Evolutionary conservation across 257 asterid species (phyloP), one percentile per base, ranked within the genome.

Genomic region (Rehmannia glutinosa): DNA sequence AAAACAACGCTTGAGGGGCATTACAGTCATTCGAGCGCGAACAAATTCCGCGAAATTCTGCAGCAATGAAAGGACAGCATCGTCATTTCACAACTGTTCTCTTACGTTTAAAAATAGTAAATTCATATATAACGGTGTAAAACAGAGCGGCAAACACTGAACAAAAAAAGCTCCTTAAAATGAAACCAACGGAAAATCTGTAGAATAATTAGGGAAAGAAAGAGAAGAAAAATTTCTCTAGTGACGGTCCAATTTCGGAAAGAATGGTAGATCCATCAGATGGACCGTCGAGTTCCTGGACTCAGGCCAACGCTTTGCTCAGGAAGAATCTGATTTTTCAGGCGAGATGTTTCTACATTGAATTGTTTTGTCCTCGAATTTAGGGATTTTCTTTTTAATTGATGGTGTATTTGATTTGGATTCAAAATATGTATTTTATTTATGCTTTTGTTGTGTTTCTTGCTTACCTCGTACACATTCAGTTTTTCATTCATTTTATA

Each of bases 261-360:
- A 58, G 9, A 41, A 76, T 61, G 81, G 77, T 58, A 32, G 81
- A 76, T 70, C 59, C 70, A 6, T 6, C 69, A 17, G 46, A 49
- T 50, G 73, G 38, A 19, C 60, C 39, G 41, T 54, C 62, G 62
- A 54, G 62, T 28, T 54, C 6, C 41, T 54, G 62, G 62, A 54
- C 62, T 13, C 62, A 54, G 41, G 62, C 62, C 41, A 54, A 54
- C 62, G 62, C 62, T 54, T 28, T 54, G 62, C 62, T 54, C 20
- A 54, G 41, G 62, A 93, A 93, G 80, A 93, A 93, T 76, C 69
- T 93, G 76, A 86, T 87, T 65, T 88, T 86, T 78, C 99, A 93
- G 96, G 99, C 73, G 32, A 58, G 75, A 4, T 7, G 49, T 47
- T 39, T 46, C 11, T 32, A 1, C 8, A 6, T 7, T 42, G 1